Conservation (phyloP, 768 basidiomycete species). For the Candolleomyces aberdarensis region DNA sequence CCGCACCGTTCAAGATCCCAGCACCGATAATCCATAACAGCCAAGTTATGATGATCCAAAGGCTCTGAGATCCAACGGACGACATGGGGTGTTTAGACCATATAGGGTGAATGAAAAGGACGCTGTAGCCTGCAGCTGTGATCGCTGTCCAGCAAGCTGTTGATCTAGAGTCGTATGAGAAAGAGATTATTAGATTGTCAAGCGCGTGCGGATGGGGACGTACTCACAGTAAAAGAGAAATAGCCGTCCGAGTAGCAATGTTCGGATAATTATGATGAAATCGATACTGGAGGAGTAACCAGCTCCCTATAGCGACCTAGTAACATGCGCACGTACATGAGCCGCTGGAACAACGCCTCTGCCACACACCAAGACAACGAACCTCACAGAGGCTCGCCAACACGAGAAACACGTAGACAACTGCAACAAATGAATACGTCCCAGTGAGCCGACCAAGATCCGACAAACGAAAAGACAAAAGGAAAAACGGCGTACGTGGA, state of each 20-base stretch:
- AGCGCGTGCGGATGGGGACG: slow-evolving; percentile 14
- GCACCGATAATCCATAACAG: slow-evolving; percentile 58
- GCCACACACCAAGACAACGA: neutral
- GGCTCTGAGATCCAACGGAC: slow-evolving; percentile 55
- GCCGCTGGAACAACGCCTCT: neutral
- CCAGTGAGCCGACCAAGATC: neutral
- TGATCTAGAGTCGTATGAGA: slow-evolving; percentile 36
- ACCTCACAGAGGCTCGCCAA: slow-evolving; percentile 48
- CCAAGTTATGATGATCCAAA: slow-evolving; percentile 61
- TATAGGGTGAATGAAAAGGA: slow-evolving; percentile 58
- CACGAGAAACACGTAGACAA: slow-evolving; percentile 50
- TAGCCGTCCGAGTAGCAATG: slow-evolving; percentile 37
- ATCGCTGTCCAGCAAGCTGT: slow-evolving; percentile 58
- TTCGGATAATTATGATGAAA: slow-evolving; percentile 52
- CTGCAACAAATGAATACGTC: slow-evolving; percentile 28
- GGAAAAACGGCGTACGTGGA: slow-evolving; percentile 27
- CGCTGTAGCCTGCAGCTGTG: slow-evolving; percentile 48
- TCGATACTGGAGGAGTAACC: slow-evolving; percentile 57
- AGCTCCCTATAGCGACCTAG: slow-evolving; percentile 53
- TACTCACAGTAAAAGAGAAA: slow-evolving; percentile 45
- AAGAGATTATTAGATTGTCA: too few relatives aligned
- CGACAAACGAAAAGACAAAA: neutral
- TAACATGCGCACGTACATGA: neutral
- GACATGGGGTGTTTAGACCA: slow-evolving; percentile 52
- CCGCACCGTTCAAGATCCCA: slow-evolving; percentile 45